Percentiles rank a stretch among this genome's conserved stretches.
These are phyloP conservation scores for Knufia petricola DNA, from an alignment of 2,329 filamentous ascomycete genomes.

Conservation along the genomic window DNA sequence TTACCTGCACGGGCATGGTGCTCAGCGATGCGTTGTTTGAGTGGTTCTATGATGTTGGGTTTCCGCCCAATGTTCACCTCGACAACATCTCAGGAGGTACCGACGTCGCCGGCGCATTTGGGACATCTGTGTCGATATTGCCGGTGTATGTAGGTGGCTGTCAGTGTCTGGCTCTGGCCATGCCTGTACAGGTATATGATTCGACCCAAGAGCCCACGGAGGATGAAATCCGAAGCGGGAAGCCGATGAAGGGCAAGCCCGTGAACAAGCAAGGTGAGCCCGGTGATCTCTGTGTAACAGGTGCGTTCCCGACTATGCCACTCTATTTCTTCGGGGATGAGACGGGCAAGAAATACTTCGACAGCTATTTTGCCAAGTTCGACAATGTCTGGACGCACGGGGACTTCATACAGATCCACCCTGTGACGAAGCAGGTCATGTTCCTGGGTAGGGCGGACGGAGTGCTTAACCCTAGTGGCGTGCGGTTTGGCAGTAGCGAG, in stretches of 20 bases:
- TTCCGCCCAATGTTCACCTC: conserved; percentile 57
- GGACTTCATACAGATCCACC: conserved; percentile 66
- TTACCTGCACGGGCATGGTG: conserved; percentile 73
- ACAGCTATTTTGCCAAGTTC: conserved; percentile 26
- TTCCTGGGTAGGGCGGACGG: conserved; percentile 55
- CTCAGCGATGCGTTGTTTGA: conserved; percentile 66
- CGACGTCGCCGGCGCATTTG: conserved; percentile 48
- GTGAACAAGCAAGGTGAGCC: conserved; percentile 53
- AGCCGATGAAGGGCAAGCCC: conserved; percentile 38
- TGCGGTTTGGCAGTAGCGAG: conserved; percentile 86
- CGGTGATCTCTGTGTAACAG: conserved; percentile 64
- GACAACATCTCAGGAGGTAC: conserved; percentile 30
- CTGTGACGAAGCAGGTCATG: conserved; percentile 52
- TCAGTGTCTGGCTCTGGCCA: conserved; percentile 45
- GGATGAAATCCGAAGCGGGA: conserved; percentile 20
- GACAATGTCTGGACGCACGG: conserved; percentile 68
- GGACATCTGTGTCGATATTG: conserved; percentile 53
- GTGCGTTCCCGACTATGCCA: conserved; percentile 67
- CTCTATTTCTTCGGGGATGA: conserved; percentile 50
- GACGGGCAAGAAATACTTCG: conserved; percentile 46
- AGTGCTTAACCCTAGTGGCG: conserved; percentile 65
- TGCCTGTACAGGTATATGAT: conserved; percentile 46
- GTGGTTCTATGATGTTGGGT: conserved; percentile 67
- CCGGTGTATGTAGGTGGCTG: conserved; percentile 55
- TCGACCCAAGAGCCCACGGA: background rate